Base-by-base conservation (phyloP, 1,139 yeast genomes). In the Nakaseomyces nivariensis region DNA sequence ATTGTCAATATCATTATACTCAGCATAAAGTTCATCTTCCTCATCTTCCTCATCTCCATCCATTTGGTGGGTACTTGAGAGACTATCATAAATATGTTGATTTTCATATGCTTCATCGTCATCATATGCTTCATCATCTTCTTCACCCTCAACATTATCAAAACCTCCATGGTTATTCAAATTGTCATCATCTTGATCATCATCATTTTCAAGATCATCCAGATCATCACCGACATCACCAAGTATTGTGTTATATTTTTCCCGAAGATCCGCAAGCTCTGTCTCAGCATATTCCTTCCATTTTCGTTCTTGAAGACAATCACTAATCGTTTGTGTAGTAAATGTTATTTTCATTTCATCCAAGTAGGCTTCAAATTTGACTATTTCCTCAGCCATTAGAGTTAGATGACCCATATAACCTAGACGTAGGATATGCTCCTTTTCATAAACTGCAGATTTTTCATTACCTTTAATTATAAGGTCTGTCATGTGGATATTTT, bases 391-490 rank as follows among this genome's bases (percentile, higher is more conserved):
- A 4, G 97, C 95, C 53, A 94, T 90, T 53, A 92, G 74, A 0
- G 97, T 90, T 62, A 92, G 72, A 68, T 92, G 98, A 36, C 99
- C 99, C 96, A 94, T 94, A 67, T 88, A 94, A 1, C 98, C 99
- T 50, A 92, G 73, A 56, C 98, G 75, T 50, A 88, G 75, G 49
- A 82, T 80, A 6, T 65, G 60, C 10, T 55, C 61, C 49, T 68
- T 70, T 64, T 86, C 94, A 59, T 84, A 83, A 54, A 81, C 82
- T 40, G 75, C 74, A 61, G 96, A 88, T 52, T 79, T 75, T 52
- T 73, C 72, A 64, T 92, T 95, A 6, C 97, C 97, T 51, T 83
- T 80, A 52, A 90, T 83, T 52, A 92, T 89, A 53, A 83, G 75
- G 56, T 80, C 78, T n/a, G 97, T 89, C 52, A 92, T 82, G 51